These are phyloP conservation scores for Rusavskia elegans DNA, from an alignment of 495 filamentous ascomycete genomes.

Conservation along the genomic window DNA sequence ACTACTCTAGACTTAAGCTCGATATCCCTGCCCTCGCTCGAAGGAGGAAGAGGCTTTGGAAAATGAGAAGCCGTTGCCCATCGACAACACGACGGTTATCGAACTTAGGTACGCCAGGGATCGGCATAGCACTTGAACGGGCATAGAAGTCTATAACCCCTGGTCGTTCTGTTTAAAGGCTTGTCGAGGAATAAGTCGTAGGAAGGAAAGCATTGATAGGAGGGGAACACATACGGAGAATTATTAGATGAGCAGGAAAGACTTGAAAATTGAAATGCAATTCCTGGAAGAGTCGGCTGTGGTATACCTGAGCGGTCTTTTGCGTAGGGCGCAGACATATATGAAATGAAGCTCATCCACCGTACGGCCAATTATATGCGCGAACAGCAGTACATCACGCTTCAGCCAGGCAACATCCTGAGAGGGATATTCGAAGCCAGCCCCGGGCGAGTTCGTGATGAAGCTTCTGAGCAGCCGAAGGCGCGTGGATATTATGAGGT, in stretches of 20 bases:
- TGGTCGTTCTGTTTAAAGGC: slow-evolving; percentile 66
- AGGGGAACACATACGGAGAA: slow-evolving; percentile 43
- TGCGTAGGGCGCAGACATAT: slow-evolving; percentile 38
- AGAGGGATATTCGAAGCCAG: slow-evolving; percentile 61
- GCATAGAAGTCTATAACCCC: slow-evolving; percentile 79
- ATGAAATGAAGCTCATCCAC: slow-evolving; percentile 82
- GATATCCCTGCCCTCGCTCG: slow-evolving; percentile 54
- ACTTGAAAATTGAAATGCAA: slow-evolving; percentile 66
- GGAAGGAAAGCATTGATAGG: not conserved
- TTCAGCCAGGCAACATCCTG: slow-evolving; percentile 67
- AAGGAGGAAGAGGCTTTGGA: slow-evolving; percentile 61
- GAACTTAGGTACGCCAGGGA: slow-evolving; percentile 64
- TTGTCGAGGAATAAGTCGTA: slow-evolving; percentile 11
- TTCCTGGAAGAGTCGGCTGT: slow-evolving; percentile 35
- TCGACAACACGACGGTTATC: slow-evolving; percentile 64
- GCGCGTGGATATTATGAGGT: no score
- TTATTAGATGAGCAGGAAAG: slow-evolving; percentile 77
- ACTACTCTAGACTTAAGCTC: slow-evolving; percentile 66
- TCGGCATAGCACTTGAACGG: slow-evolving; percentile 35
- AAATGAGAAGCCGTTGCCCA: slow-evolving; percentile 65
- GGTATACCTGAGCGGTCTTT: slow-evolving; percentile 2
- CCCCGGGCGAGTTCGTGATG: slow-evolving; percentile 45
- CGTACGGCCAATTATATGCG: slow-evolving; percentile 70
- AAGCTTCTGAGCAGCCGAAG: not conserved
- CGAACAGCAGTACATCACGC: slow-evolving; percentile 74